phyloP scores from a whole-genome alignment of 345 rosid genomes.

The Citrus australasica region DNA sequence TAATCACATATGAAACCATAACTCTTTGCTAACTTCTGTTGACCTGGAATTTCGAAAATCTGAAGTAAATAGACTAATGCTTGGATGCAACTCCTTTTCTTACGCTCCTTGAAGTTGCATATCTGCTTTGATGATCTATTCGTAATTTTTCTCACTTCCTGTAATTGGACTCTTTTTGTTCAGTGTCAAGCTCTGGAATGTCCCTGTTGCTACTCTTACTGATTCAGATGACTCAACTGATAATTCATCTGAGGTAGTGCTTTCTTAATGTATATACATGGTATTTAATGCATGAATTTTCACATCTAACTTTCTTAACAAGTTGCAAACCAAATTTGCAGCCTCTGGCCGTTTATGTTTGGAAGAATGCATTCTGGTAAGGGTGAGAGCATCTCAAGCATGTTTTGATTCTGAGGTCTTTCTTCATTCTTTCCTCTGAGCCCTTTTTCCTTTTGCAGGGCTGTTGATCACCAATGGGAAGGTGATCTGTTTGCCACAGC shows the following conservation, averaged over 20 bases:
- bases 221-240: slow-evolving; percentile 44
- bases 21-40: slow-evolving; percentile 9
- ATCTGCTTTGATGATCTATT: neutral
- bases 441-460: slow-evolving; percentile 44
- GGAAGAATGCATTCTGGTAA: slow-evolving; percentile 89
- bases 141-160: neutral
- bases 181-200: slow-evolving; percentile 96
- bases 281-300: neutral
- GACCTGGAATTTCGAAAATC: neutral
- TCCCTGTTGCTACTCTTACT: slow-evolving; percentile 62
- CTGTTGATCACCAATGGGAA: slow-evolving; percentile 91
- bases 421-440: neutral
- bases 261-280: slow-evolving; percentile 1
- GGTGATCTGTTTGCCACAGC: slow-evolving; percentile 90
- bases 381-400: slow-evolving; percentile 7
- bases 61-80: neutral
- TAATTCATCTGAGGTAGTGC: slow-evolving; percentile 46
- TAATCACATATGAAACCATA: neutral
- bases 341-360: slow-evolving; percentile 66
- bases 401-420: neutral
- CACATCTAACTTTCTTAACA: slow-evolving; percentile 17
- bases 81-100: neutral
- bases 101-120: neutral
- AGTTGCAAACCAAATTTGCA: slow-evolving; percentile 30
- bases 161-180: slow-evolving; percentile 9